These are phyloP conservation scores for Recurvomyces mirabilis DNA, from an alignment of 495 filamentous ascomycete species.

Conservation along the genomic window DNA sequence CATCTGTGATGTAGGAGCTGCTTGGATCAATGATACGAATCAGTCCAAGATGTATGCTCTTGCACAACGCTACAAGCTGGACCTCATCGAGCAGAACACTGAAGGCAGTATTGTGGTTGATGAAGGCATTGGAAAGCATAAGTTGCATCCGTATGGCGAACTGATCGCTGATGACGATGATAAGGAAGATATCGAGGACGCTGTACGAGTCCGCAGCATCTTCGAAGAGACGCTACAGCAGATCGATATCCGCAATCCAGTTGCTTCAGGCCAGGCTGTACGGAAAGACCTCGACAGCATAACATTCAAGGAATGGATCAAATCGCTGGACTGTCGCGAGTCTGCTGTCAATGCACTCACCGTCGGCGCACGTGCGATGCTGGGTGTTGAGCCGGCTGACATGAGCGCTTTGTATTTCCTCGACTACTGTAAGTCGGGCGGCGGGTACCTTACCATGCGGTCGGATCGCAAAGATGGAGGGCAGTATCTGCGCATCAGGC, in stretches of 20 bases:
- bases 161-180: constrained; percentile 6
- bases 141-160: constrained; percentile 14
- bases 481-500: constrained; percentile 32
- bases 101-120: constrained; percentile 23
- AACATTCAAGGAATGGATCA: constrained; percentile 13
- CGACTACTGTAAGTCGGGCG: constrained; percentile 38
- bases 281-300: constrained; percentile 13
- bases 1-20: constrained; percentile 38
- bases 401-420: constrained; percentile 39
- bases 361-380: constrained; percentile 36
- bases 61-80: constrained; percentile 29
- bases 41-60: constrained; percentile 34
- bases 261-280: not conserved
- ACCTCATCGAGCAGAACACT: constrained; percentile 37
- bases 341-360: constrained; percentile 24
- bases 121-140: constrained; percentile 8
- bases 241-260: constrained; percentile 11
- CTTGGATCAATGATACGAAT: constrained; percentile 44
- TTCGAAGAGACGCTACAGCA: constrained; percentile 14
- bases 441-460: constrained; percentile 34
- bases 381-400: constrained; percentile 35
- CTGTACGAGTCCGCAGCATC: constrained; percentile 11
- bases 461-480: constrained; percentile 36
- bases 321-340: constrained; percentile 10
- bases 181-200: constrained; percentile 4